Evolutionary conservation across 2,329 filamentous ascomycete genomes (phyloP), one percentile per base, ranked within the genome.

Genomic region (Ophidiomyces ophidiicola): DNA sequence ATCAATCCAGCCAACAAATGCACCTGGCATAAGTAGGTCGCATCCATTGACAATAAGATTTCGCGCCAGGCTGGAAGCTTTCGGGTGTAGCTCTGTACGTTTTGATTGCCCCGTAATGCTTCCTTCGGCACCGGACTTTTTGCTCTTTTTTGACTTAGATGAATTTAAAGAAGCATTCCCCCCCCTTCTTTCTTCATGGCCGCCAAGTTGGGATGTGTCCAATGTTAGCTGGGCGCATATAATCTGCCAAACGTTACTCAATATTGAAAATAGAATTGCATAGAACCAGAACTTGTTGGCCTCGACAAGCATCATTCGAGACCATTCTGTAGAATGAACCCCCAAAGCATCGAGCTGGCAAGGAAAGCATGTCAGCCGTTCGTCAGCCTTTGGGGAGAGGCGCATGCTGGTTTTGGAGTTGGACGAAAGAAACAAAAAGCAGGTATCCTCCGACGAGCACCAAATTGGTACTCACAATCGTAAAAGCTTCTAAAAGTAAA

Each of bases 281-380:
- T 76, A 72, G 46, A 83, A 71, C 81, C 81, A 86, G 57, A 80
- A 77, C 37, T 74, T 70, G 58, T 81, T 74, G 0, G 72, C 73
- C 58, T 84, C 76, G 15, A 69, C 44, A 32, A 73, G 64, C 3
- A 80, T 50, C 18, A 46, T 49, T n/a, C 50, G 48, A 11, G 68
- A 68, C 55, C 63, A 69, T 0, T 53, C 32, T 1, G 59, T 59
- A 1, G 50, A 52, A 25, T 65, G 67, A 1, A 68, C 49, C 0
- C 68, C 69, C 61, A 78, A 76, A 8, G 73, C 55, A 32, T 70
- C 61, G 18, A 61, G 44, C 45, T 75, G 46, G 38, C 61, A 62
- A 29, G 17, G 10, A 31, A n/a, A 29, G 12, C 19, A 37, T 23
- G 24, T 41, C 30, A 41, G 21, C 18, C n/a, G n/a, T n/a, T n/a